phyloP scores from a whole-genome alignment of 2,329 filamentous ascomycete species.

The Sporothrix luriei region DNA sequence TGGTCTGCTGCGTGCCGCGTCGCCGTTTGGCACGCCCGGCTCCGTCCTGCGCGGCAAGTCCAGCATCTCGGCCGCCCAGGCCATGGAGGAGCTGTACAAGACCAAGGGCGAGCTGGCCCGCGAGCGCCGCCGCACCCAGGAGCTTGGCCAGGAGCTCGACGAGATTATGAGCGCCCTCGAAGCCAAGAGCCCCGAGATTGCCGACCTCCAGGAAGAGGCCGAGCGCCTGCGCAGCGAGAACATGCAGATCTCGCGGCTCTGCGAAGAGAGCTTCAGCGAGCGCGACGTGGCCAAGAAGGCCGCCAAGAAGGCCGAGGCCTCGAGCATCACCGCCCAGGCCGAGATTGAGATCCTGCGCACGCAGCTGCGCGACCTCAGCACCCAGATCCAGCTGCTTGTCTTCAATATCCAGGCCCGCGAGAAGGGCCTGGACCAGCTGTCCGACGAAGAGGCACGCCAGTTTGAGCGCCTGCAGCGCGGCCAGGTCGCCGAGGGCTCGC shows the following conservation, averaged over 20 bases:
- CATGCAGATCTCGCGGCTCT: constrained; percentile 78
- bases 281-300: constrained; percentile 78
- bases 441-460: constrained; percentile 70
- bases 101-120: constrained; percentile 72
- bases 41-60: constrained; percentile 58
- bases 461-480: constrained; percentile 77
- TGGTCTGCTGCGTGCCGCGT: constrained; percentile 56
- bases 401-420: constrained; percentile 83
- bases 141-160: constrained; percentile 76
- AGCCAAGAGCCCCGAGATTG: constrained; percentile 81
- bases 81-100: constrained; percentile 65
- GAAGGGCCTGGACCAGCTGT: constrained; percentile 72
- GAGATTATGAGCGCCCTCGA: constrained; percentile 85
- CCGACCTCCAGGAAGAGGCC: constrained; percentile 80
- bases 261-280: constrained; percentile 79
- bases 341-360: constrained; percentile 80
- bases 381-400: constrained; percentile 86
- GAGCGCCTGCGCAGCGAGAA: constrained; percentile 79
- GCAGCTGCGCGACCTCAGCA: constrained; percentile 84
- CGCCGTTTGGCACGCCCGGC: constrained; percentile 64
- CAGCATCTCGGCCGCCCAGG: constrained; percentile 62
- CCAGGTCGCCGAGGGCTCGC: constrained; percentile 69
- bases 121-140: constrained; percentile 73
- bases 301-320: constrained; percentile 74
- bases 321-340: constrained; percentile 63